These are phyloP conservation scores for Talaromyces borbonicus DNA, from an alignment of 495 filamentous ascomycete genomes.

Conservation along the genomic window DNA sequence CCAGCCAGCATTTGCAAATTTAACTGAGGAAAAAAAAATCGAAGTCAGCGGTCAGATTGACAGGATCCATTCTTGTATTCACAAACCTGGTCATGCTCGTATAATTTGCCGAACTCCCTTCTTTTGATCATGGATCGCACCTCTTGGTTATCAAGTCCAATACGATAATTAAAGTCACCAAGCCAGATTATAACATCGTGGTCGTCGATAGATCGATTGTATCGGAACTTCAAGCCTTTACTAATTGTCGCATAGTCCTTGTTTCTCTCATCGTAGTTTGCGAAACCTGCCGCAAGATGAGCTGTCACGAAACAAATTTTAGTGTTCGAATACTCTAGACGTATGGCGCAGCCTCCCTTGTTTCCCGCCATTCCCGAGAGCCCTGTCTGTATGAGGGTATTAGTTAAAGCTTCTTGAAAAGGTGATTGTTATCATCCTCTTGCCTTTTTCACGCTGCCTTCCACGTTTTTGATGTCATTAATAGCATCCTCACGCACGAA, in stretches of 20 bases:
- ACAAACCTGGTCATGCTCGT: conserved; percentile 80
- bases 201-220: conserved; percentile 79
- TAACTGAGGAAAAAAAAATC: conserved; percentile 41
- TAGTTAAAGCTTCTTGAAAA: conserved; percentile 6
- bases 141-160: conserved; percentile 72
- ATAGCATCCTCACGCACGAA: conserved; percentile 74
- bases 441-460: conserved; percentile 87
- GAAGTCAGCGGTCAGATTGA: conserved; percentile 4
- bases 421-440: conserved; percentile 4
- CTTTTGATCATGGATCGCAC: conserved; percentile 63
- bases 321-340: conserved; percentile 90
- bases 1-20: conserved; percentile 96
- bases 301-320: conserved; percentile 93
- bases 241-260: conserved; percentile 86
- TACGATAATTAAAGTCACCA: conserved; percentile 97
- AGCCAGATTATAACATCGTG: conserved; percentile 96
- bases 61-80: conserved; percentile 10
- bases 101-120: conserved; percentile 65
- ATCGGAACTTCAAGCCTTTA: conserved; percentile 78
- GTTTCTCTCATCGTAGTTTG: conserved; percentile 95
- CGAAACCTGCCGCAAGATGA: conserved; percentile 91
- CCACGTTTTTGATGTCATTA: conserved; percentile 83
- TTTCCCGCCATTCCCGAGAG: conserved; percentile 97
- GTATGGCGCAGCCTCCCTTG: conserved; percentile 95
- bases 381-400: conserved; percentile 50